Percentiles rank a stretch among this genome's conserved stretches.
phyloP scores from a whole-genome alignment of 2,329 filamentous ascomycete species.

The Alternaria infectoria region DNA sequence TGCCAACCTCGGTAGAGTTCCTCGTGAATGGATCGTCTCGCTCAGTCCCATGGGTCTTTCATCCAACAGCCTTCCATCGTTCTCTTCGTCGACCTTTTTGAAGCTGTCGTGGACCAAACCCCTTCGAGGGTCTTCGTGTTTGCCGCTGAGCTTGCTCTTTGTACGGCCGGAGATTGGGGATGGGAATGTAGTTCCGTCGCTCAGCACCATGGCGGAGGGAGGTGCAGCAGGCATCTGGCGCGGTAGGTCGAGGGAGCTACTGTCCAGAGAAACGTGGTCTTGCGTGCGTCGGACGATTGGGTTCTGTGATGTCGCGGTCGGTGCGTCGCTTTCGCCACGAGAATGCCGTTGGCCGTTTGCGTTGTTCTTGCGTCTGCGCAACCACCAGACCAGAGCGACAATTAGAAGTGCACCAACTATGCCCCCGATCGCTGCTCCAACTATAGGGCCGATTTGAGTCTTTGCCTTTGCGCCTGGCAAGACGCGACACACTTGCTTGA shows the following conservation, averaged over 20 bases:
- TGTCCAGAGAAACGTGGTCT: slow-evolving; percentile 6
- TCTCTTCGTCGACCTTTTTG: slow-evolving; percentile 17
- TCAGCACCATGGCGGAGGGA: background rate
- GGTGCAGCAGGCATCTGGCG: slow-evolving; percentile 8
- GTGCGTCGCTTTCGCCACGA: slow-evolving; percentile 10
- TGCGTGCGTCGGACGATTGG: slow-evolving; percentile 4
- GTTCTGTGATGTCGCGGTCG: slow-evolving; percentile 1
- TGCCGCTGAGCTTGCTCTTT: background rate
- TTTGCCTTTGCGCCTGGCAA: slow-evolving; percentile 10
- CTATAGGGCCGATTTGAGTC: slow-evolving; percentile 9
- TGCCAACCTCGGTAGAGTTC: slow-evolving; percentile 17
- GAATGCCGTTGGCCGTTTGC: background rate
- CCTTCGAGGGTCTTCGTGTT: slow-evolving; percentile 13
- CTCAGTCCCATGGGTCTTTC: slow-evolving; percentile 22
- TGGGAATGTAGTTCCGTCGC: slow-evolving; percentile 11
- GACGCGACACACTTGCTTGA: slow-evolving; percentile 21
- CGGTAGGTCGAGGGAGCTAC: slow-evolving; percentile 14
- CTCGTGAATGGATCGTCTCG: slow-evolving; percentile 24
- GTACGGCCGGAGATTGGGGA: slow-evolving; percentile 1
- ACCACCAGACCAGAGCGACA: slow-evolving; percentile 8
- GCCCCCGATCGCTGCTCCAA: slow-evolving; percentile 12
- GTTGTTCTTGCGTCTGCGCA: slow-evolving; percentile 9
- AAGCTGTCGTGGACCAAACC: slow-evolving; percentile 16
- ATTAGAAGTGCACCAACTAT: slow-evolving; percentile 14
- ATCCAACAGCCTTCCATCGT: slow-evolving; percentile 23